Evolutionary conservation across 192 early-diverging fungal genomes (phyloP).

Genomic region (Lunasporangiospora selenospora): DNA sequence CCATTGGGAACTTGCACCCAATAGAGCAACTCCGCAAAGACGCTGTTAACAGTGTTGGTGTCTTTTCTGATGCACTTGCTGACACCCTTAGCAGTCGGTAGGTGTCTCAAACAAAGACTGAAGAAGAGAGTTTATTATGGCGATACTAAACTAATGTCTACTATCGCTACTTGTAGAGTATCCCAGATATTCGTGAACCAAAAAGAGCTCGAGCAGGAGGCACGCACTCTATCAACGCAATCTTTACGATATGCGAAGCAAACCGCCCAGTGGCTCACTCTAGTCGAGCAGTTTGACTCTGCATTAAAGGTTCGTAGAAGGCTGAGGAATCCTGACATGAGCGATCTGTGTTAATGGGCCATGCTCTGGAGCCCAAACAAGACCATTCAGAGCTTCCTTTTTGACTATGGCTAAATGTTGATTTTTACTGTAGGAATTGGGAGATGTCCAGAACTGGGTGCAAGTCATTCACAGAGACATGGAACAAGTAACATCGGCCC

Average conservation of each 20-base stretch:
- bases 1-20: no score
- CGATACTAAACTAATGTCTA: background rate
- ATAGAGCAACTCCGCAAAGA: slow-evolving; percentile 68
- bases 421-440: slow-evolving; percentile 68
- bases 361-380: background rate
- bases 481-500: slow-evolving; percentile 69
- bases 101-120: background rate
- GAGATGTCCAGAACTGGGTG: slow-evolving; percentile 89
- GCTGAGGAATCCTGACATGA: background rate
- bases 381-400: background rate
- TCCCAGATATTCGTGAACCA: slow-evolving; percentile 66
- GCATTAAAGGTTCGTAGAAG: slow-evolving; percentile 73
- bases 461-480: slow-evolving; percentile 85
- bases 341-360: background rate
- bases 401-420: background rate
- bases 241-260: slow-evolving; percentile 61
- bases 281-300: slow-evolving; percentile 77
- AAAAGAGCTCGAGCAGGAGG: slow-evolving; percentile 69
- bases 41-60: slow-evolving; percentile 52
- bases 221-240: slow-evolving; percentile 57
- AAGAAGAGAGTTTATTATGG: background rate
- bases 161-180: slow-evolving; percentile 42
- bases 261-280: slow-evolving; percentile 79
- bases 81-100: slow-evolving; percentile 65
- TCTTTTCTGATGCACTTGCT: slow-evolving; percentile 64